Evolutionary conservation across 306 rosid species (phyloP), one percentile per base, ranked within the genome.

Genomic region (Cucumis melo): DNA sequence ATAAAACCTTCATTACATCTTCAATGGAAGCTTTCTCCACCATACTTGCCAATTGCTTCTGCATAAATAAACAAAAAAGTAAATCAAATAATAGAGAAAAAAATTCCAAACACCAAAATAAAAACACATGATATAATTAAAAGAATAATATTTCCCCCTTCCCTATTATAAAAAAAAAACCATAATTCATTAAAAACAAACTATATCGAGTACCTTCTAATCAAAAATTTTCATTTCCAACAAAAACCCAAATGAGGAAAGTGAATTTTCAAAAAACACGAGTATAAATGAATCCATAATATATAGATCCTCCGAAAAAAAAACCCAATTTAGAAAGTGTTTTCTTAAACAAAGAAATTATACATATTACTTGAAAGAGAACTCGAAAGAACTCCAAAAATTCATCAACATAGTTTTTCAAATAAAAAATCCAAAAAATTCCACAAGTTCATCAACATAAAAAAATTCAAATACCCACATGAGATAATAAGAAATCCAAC

Each of bases 41-140:
- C 97, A 95, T 95, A 88, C 93, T 95, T 5, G 93, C 92, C 74
- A 95, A 86, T 88, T 95, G 99, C 83, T 95, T 95, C 99, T 95
- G 85, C 65, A 10, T 12, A 48, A 53, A 24, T 4, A 29, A 21
- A 2, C 2, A 23, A 73, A 32, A 32, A 54, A 32, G 72, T 3
- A 29, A 84, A 56, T 19, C 14, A 36, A 17, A 21, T 42, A 9
- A 32, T 48, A 20, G 36, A 42, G 14, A 0, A 1, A 46, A 46
- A 46, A 46, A 12, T 11, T 44, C 5, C 53, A 46, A 46, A 46
- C 53, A 46, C 53, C 53, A 46, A 46, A 46, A 44, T 2, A 32
- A 7, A 46, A 46, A 46, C 53, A 12, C 53, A 46, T 46, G 53
- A 3, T 46, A 46, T 0, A 46, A 46, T 46, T 3, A 46, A 46